These are phyloP conservation scores for Trebouxia sp. DNA, from an alignment of 139 green algal species.

Conservation along the genomic window DNA sequence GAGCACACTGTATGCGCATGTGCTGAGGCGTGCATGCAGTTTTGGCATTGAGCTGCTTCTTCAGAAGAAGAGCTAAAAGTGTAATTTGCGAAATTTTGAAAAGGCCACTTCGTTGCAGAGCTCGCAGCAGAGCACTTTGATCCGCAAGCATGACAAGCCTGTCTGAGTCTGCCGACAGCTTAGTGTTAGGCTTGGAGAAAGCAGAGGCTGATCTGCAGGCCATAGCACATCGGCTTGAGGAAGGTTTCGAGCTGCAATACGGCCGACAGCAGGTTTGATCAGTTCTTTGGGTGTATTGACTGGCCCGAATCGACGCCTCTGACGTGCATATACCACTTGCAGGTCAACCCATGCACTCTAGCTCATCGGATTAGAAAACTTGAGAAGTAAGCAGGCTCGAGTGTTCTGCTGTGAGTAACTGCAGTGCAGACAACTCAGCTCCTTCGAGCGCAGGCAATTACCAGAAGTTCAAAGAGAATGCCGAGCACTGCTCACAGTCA, in stretches of 20 bases:
- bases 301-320: no score
- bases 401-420: no score
- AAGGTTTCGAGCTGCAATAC: slow-evolving; percentile 11
- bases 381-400: not conserved
- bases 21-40: no score
- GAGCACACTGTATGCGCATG: no score
- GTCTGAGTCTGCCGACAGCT: not conserved
- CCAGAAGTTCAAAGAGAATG: slow-evolving; percentile 19
- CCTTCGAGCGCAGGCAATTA: slow-evolving; percentile 6
- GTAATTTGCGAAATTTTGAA: not conserved
- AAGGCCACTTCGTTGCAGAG: no score
- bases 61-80: no score
- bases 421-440: no score
- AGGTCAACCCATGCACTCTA: slow-evolving; percentile 8
- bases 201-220: slow-evolving; percentile 27
- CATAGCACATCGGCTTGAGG: slow-evolving; percentile 19
- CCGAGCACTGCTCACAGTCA: not conserved
- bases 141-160: not conserved
- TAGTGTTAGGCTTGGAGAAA: slow-evolving; percentile 18
- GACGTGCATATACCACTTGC: no score
- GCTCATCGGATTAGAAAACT: slow-evolving; percentile 15
- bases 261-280: not conserved
- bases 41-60: no score
- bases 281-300: no score
- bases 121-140: no score